Evolutionary conservation across 495 filamentous ascomycete genomes (phyloP).

Genomic region (Penicillium chermesinum): DNA sequence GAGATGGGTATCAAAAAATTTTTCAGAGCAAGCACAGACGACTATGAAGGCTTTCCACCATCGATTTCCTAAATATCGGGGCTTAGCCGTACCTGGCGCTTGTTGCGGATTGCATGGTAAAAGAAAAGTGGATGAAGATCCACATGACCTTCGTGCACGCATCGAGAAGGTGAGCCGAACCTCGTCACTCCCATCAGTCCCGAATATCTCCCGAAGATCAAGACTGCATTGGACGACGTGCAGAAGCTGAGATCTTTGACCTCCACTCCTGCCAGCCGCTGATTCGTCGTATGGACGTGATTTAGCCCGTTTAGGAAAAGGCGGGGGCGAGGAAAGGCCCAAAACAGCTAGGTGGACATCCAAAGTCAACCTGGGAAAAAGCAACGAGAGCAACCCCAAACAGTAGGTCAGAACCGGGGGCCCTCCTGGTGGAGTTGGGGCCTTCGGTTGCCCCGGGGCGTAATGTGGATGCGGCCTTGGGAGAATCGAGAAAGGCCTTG

Average conservation of each 20-base stretch:
- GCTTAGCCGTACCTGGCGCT: no score
- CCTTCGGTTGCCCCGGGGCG: no score
- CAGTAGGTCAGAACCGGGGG: neutral
- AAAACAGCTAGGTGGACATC: no score
- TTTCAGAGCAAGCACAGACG: neutral
- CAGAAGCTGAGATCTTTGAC: constrained; percentile 12
- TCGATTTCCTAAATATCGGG: no score
- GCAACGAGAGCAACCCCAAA: neutral
- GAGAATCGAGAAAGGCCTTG: neutral
- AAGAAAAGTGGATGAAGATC: neutral
- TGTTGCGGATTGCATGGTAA: neutral
- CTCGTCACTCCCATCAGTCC: no score
- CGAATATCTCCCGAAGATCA: no score
- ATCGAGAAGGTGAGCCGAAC: constrained; percentile 15
- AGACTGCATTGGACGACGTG: constrained; percentile 6
- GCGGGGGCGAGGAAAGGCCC: no score
- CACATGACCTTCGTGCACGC: constrained; percentile 15
- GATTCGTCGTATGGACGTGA: no score
- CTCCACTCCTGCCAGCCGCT: neutral
- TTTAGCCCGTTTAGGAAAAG: no score
- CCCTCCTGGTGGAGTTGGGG: no score
- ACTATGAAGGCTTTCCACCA: constrained; percentile 1
- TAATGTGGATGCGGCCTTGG: no score
- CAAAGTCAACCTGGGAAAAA: neutral
- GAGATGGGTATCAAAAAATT: neutral